phyloP scores from a whole-genome alignment of 2,329 filamentous ascomycete species.

The Ceratocystis harringtonii region DNA sequence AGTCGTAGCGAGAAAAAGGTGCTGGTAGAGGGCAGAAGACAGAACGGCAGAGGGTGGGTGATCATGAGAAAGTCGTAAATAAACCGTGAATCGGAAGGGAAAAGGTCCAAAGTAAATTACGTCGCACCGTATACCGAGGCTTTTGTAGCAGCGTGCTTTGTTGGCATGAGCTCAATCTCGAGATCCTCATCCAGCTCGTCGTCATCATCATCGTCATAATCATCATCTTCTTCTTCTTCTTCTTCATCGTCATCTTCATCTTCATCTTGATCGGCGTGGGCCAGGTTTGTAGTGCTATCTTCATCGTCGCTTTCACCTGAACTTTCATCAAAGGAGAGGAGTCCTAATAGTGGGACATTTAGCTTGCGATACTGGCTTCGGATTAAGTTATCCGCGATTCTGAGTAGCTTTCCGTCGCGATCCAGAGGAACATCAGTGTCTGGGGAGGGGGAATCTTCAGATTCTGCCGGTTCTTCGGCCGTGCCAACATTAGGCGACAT shows the following conservation, averaged over 20 bases:
- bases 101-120: background rate
- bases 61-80: constrained; percentile 1
- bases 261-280: constrained; percentile 21
- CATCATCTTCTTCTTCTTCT: constrained; percentile 22
- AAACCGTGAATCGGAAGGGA: background rate
- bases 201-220: constrained; percentile 22
- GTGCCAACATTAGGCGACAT: constrained; percentile 23
- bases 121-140: background rate
- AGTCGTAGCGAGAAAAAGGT: background rate
- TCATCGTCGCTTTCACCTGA: constrained; percentile 28
- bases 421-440: constrained; percentile 28
- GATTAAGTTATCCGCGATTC: constrained; percentile 33
- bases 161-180: constrained; percentile 6
- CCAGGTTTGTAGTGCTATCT: constrained; percentile 11
- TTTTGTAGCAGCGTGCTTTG: background rate
- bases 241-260: constrained; percentile 19
- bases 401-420: constrained; percentile 30
- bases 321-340: constrained; percentile 32
- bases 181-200: constrained; percentile 18
- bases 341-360: constrained; percentile 32
- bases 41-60: too few relatives aligned
- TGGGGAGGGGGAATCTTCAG: constrained; percentile 28
- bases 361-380: constrained; percentile 33
- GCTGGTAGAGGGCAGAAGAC: background rate
- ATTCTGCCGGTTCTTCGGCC: constrained; percentile 24